phyloP scores from a whole-genome alignment of 164 flowering plant species.

The Stephania japonica region DNA sequence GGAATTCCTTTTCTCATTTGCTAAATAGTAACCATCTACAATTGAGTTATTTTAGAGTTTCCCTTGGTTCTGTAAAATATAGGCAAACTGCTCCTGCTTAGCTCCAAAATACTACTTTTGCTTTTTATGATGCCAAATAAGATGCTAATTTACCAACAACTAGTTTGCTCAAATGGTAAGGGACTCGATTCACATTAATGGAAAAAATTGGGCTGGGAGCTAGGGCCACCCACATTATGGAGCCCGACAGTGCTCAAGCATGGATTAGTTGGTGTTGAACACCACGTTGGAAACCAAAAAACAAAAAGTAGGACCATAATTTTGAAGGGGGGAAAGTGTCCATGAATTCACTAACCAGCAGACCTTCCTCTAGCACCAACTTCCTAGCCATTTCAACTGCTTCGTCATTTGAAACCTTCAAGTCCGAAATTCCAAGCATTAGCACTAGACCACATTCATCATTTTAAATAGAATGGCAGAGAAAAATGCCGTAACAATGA shows the following conservation, averaged over 20 bases:
- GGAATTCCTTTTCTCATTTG: no score
- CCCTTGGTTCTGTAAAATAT: neutral
- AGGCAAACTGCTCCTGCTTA: neutral
- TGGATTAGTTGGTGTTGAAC: neutral
- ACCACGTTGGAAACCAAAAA: neutral
- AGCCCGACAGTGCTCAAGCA: no score
- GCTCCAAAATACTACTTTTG: neutral
- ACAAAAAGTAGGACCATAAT: neutral
- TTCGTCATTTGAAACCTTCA: conserved; percentile 64
- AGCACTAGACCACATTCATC: neutral
- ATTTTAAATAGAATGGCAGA: no score
- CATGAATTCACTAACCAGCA: conserved; percentile 42
- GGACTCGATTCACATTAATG: no score
- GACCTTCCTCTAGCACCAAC: conserved; percentile 79
- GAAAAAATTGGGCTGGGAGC: no score
- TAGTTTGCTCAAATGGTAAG: no score
- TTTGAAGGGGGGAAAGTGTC: no score
- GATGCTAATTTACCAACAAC: no score
- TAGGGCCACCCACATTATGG: no score
- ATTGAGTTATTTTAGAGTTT: neutral
- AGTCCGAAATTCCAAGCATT: neutral
- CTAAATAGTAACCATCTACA: neutral
- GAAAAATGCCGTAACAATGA: no score
- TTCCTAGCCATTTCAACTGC: conserved; percentile 77
- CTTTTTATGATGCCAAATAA: no score